phyloP scores from a whole-genome alignment of 2,329 filamentous ascomycete genomes.

The Berkeleyomyces basicola region DNA sequence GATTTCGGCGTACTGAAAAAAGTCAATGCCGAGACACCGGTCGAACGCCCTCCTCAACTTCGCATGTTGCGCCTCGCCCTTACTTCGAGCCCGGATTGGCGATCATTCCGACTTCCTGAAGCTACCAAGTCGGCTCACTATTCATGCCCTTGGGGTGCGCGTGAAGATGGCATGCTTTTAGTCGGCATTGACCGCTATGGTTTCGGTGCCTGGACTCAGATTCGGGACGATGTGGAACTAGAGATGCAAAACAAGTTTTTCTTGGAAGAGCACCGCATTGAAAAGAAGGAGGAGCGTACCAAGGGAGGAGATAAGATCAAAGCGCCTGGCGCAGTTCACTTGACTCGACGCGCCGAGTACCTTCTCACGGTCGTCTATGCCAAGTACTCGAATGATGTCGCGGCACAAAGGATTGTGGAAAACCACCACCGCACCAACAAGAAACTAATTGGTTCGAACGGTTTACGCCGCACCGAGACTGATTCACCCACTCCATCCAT shows the following conservation, averaged over 20 bases:
- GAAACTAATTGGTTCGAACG: slow-evolving; percentile 43
- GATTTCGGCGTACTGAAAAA: slow-evolving; percentile 89
- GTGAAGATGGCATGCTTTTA: slow-evolving; percentile 93
- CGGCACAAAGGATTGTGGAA: slow-evolving; percentile 64
- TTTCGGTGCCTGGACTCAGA: slow-evolving; percentile 88
- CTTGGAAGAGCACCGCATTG: slow-evolving; percentile 92
- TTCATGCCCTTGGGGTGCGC: slow-evolving; percentile 77
- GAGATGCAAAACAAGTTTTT: slow-evolving; percentile 84
- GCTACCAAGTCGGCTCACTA: slow-evolving; percentile 87
- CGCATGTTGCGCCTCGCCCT: slow-evolving; percentile 65
- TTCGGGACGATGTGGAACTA: slow-evolving; percentile 79
- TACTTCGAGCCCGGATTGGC: slow-evolving; percentile 48
- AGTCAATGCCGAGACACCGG: slow-evolving; percentile 86
- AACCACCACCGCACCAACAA: slow-evolving; percentile 94
- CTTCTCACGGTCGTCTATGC: slow-evolving; percentile 84
- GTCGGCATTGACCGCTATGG: slow-evolving; percentile 86
- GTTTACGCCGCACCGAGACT: slow-evolving; percentile 45
- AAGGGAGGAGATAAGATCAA: slow-evolving; percentile 66
- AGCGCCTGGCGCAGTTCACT: slow-evolving; percentile 90
- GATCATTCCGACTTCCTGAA: slow-evolving; percentile 71
- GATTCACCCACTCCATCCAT: slow-evolving; percentile 46
- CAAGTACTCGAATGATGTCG: slow-evolving; percentile 61
- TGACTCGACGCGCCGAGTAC: slow-evolving; percentile 89
- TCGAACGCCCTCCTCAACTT: slow-evolving; percentile 81
- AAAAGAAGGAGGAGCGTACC: slow-evolving; percentile 84